Evolutionary conservation across 176 grass and related monocot genomes (phyloP).

Genomic region (Musa itinerans): DNA sequence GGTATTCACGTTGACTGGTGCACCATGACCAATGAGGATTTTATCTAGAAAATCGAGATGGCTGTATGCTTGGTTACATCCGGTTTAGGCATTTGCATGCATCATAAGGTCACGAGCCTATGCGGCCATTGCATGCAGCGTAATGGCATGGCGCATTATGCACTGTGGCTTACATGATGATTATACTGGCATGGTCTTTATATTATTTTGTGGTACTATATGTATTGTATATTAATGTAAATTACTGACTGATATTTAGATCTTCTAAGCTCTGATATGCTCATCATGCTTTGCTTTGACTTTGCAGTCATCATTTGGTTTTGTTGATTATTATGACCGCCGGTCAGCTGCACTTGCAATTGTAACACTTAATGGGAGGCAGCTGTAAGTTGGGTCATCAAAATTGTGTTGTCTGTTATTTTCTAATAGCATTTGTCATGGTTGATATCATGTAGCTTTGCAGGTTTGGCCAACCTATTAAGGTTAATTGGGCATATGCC

Average conservation of each 20-base stretch:
- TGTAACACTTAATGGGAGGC: conserved; percentile 77
- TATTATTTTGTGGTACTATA: neutral
- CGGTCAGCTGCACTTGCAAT: conserved; percentile 87
- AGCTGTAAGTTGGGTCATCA: conserved; percentile 53
- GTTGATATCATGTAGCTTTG: conserved; percentile 9
- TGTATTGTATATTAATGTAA: neutral
- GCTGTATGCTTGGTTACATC: too few species aligned
- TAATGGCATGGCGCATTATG: neutral
- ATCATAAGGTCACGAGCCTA: neutral
- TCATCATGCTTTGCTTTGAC: conserved; percentile 9
- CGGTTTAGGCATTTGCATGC: too few species aligned
- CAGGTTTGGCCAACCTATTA: conserved; percentile 90
- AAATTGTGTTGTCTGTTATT: conserved; percentile 10
- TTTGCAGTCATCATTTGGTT: conserved; percentile 93
- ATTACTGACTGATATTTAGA: neutral
- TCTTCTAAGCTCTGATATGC: neutral
- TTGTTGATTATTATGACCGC: conserved; percentile 97
- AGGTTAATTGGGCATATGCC: conserved; percentile 99
- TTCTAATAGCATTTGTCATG: neutral
- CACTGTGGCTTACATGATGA: neutral
- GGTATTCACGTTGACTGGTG: too few species aligned
- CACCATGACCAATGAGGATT: too few species aligned
- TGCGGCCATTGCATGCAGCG: neutral
- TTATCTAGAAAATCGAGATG: too few species aligned
- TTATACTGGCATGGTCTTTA: neutral